Base-by-base conservation (phyloP, 129 eudicot species). In the Pseudognaphalium luteoalbum region DNA sequence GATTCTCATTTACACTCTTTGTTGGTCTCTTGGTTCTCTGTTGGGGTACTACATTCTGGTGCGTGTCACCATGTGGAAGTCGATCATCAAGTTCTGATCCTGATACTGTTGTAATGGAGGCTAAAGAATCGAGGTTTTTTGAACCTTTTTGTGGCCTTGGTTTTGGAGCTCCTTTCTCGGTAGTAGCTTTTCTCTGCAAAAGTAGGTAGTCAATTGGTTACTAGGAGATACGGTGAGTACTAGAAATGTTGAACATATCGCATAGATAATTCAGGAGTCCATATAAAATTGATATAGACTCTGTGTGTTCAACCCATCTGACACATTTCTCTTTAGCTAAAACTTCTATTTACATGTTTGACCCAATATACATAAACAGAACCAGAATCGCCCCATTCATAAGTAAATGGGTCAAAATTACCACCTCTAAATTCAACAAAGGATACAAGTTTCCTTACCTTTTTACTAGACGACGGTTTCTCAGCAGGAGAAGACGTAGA, bases 1-100 rank as follows among this genome's bases (percentile, higher is more conserved):
- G 76, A 70, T 85, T 87, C 78, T 86, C 96, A 66, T 94, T 94
- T n/a, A 94, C 93, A 44, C 97, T 94, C 87, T 87, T 94, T 59
- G 97, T 94, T 2, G 90, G 96, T 60, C 97, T 87, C 80, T 87
- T 91, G 66, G 77, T 75, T 74, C 91, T 84, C 84, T 7, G 63
- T 58, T 85, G 90, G 37, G 96, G 89, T 75, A 82, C 81, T 75
- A 82, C 81, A 68, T 81, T 84, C 25, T 72, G 86, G n/a, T 28
- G 75, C 15, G 61, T 11, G 20, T 82, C 83, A 8, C 68, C 5
- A 58, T 80, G 58, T 28, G 81, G 81, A 16, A 70, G 22, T 47
- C 81, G 72, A 79, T 81, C 93, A 69, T 87, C 92, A 4, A 73
- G 72, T 63, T 87, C 96, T 25, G 76, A 56, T 81, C 68, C 68